Percentiles rank a stretch among this genome's conserved stretches.
Conservation (phyloP, 768 basidiomycete species). For the Pholiota molesta region DNA sequence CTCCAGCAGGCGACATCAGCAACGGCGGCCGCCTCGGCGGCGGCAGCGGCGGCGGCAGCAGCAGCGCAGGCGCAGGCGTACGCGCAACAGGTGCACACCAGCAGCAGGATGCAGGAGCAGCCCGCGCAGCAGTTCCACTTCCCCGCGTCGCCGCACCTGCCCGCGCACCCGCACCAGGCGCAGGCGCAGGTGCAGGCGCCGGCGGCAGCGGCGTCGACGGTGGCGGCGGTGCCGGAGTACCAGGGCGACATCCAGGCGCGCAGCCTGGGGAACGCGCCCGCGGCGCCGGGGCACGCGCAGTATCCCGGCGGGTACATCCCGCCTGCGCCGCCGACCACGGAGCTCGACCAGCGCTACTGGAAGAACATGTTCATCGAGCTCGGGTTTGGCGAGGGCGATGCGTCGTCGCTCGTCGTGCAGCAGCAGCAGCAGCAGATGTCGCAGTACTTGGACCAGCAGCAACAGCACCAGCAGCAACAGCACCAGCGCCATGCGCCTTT, state of each 20-base stretch:
- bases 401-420: conserved; percentile 23
- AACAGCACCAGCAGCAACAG: conserved; percentile 20
- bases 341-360: conserved; percentile 73
- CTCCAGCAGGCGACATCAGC: neutral
- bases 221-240: conserved; percentile 19
- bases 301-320: conserved; percentile 39
- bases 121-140: conserved; percentile 36
- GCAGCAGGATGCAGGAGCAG: conserved; percentile 32
- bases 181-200: neutral
- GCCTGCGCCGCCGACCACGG: conserved; percentile 44
- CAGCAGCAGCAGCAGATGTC: conserved; percentile 17
- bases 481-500: conserved; percentile 21
- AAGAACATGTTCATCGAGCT: conserved; percentile 76
- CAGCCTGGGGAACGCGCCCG: conserved; percentile 11
- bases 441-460: conserved; percentile 19
- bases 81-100: conserved; percentile 33
- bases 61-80: conserved; percentile 32
- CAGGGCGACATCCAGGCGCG: conserved; percentile 21
- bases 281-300: conserved; percentile 15
- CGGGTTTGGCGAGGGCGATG: conserved; percentile 59
- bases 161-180: conserved; percentile 32
- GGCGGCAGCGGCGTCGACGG: neutral
- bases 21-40: neutral
- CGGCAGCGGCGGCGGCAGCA: neutral
- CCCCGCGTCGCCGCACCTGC: conserved; percentile 41